Conservation (phyloP, 176 grass and related monocot species). For the Oryza glumipatula region DNA sequence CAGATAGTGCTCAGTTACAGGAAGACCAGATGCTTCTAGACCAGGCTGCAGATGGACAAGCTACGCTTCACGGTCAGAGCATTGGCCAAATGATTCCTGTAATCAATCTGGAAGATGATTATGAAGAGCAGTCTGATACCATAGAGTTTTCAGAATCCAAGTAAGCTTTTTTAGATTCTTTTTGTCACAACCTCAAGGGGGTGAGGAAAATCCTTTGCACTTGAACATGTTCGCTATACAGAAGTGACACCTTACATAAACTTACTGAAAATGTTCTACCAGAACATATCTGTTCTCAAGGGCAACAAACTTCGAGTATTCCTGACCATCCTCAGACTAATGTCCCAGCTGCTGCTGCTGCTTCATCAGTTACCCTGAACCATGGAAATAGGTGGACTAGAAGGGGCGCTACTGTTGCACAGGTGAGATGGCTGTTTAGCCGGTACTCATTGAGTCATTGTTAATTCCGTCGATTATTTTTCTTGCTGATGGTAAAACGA, state of each 20-base stretch:
- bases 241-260: conserved; percentile 26
- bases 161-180: conserved; percentile 41
- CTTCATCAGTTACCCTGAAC: conserved; percentile 20
- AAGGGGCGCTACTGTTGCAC: conserved; percentile 42
- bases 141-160: conserved; percentile 41
- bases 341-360: conserved; percentile 26
- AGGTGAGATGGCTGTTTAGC: conserved; percentile 42
- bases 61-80: conserved; percentile 4
- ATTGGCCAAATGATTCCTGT: conserved; percentile 38
- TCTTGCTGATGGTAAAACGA: conserved; percentile 5
- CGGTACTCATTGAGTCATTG: not conserved
- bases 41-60: conserved; percentile 23
- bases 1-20: conserved; percentile 10
- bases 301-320: conserved; percentile 35
- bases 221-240: conserved; percentile 43
- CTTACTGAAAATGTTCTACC: conserved; percentile 28
- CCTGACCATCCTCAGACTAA: conserved; percentile 38
- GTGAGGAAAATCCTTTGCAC: conserved; percentile 28
- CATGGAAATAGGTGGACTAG: conserved; percentile 35
- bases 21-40: conserved; percentile 34
- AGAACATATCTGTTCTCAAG: conserved; percentile 35
- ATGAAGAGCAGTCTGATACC: conserved; percentile 40
- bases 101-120: conserved; percentile 55
- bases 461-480: conserved; percentile 7
- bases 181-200: conserved; percentile 23